Evolutionary conservation across 225 moss, liverwort and hornwort species (phyloP).

Genomic region (Asterella californica): DNA sequence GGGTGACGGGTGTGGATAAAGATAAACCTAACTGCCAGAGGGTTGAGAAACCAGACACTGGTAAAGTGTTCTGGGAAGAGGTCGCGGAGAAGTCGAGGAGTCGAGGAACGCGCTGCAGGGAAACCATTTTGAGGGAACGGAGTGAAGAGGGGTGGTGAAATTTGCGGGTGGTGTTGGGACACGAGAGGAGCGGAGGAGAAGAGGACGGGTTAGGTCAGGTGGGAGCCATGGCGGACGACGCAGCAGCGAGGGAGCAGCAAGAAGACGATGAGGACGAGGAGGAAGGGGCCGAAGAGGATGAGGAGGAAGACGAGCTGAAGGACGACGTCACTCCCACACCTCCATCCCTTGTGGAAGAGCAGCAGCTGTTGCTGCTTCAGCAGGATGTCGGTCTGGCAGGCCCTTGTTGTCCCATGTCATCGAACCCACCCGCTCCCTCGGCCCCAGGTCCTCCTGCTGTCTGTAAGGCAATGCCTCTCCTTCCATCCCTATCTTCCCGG

Average conservation of each 20-base stretch:
- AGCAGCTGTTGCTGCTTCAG: conserved; percentile 12
- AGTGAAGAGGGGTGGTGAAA: not conserved
- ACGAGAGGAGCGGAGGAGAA: not conserved
- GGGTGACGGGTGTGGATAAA: not conserved
- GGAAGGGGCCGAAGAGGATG: conserved; percentile 16
- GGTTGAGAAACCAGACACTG: not conserved
- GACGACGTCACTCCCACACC: conserved; percentile 7
- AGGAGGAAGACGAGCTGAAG: conserved; percentile 20
- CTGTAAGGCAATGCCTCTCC: conserved; percentile 21
- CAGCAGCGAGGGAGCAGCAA: conserved; percentile 8
- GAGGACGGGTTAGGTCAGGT: conserved; percentile 5
- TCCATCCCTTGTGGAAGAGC: conserved; percentile 1
- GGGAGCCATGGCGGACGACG: conserved; percentile 34
- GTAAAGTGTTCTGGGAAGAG: not conserved
- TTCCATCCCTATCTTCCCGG: not conserved
- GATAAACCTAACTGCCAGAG: conserved; percentile 1
- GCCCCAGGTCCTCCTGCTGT: conserved; percentile 12
- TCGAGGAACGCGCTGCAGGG: not conserved
- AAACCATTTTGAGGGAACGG: not conserved
- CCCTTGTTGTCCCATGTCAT: conserved; percentile 5
- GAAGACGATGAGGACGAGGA: conserved; percentile 16
- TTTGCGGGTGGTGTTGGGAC: not conserved
- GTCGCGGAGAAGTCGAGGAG: not conserved
- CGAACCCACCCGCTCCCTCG: conserved; percentile 13
- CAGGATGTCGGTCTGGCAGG: conserved; percentile 14